Percentiles rank a stretch among this genome's conserved stretches.
phyloP scores from a whole-genome alignment of 306 rosid species.

The Arachis stenosperma region DNA sequence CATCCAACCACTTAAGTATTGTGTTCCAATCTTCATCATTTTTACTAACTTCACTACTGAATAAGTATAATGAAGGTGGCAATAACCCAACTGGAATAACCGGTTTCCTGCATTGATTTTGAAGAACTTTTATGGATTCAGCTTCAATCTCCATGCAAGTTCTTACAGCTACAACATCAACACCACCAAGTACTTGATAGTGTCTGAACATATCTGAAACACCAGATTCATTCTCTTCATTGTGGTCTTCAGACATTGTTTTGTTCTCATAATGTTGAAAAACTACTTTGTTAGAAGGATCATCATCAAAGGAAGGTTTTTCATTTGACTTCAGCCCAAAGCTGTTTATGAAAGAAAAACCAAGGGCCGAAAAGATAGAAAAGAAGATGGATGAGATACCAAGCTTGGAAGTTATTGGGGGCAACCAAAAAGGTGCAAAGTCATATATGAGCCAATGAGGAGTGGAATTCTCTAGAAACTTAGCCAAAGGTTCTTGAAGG shows the following conservation, averaged over 20 bases:
- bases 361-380: neutral
- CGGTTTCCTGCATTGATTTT: neutral
- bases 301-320: neutral
- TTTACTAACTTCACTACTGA: neutral
- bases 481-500: slow-evolving; percentile 17
- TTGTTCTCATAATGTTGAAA: slow-evolving; percentile 23
- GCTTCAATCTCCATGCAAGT: neutral
- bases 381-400: slow-evolving; percentile 5
- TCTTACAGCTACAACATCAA: neutral
- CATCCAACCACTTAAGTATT: neutral
- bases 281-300: neutral
- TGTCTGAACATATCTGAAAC: neutral
- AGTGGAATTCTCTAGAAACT: neutral
- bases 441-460: slow-evolving; percentile 35
- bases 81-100: neutral
- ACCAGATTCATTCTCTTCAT: neutral
- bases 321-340: neutral
- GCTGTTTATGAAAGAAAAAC: neutral
- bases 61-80: neutral
- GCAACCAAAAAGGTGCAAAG: slow-evolving; percentile 22
- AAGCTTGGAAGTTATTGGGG: neutral
- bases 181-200: neutral
- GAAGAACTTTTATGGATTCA: neutral
- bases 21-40: neutral
- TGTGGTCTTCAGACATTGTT: neutral